Conservation (phyloP, 31 red algal species). For the Odonthalia washingtoniensis region DNA sequence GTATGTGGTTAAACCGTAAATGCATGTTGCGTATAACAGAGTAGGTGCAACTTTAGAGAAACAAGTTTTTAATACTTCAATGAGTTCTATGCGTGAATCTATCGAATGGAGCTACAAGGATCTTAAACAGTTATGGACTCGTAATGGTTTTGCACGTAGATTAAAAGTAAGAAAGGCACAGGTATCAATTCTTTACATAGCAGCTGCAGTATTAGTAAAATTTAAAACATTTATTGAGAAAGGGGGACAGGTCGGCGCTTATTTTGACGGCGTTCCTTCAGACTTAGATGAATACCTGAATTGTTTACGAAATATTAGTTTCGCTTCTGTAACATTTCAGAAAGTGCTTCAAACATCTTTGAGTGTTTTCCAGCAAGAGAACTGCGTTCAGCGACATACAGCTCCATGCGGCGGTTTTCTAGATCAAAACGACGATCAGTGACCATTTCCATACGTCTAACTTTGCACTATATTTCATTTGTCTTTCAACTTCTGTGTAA, state of each 20-base stretch:
- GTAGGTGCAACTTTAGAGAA: conserved; percentile 5
- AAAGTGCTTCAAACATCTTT: no score
- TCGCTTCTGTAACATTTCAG: no score
- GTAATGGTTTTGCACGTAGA: neutral
- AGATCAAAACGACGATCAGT: no score
- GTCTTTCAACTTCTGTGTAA: no score
- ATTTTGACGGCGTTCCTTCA: no score
- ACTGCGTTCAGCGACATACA: no score
- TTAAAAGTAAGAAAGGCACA: conserved; percentile 6
- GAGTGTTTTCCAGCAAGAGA: no score
- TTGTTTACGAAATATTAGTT: no score
- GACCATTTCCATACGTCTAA: no score
- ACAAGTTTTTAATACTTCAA: conserved; percentile 8
- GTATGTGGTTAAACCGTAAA: conserved; percentile 34
- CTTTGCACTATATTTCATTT: no score
- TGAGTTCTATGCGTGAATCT: conserved; percentile 14
- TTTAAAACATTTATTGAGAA: conserved; percentile 38
- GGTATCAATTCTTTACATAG: conserved; percentile 25
- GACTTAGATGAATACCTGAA: no score
- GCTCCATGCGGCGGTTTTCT: no score
- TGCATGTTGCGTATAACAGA: conserved; percentile 35
- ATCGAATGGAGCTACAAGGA: conserved; percentile 54
- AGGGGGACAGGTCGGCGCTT: conserved; percentile 33
- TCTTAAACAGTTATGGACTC: conserved; percentile 9
- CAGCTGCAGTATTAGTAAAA: neutral